Conservation (phyloP, 2,329 filamentous ascomycete genomes). For the Chaetomiaceae sp. region DNA sequence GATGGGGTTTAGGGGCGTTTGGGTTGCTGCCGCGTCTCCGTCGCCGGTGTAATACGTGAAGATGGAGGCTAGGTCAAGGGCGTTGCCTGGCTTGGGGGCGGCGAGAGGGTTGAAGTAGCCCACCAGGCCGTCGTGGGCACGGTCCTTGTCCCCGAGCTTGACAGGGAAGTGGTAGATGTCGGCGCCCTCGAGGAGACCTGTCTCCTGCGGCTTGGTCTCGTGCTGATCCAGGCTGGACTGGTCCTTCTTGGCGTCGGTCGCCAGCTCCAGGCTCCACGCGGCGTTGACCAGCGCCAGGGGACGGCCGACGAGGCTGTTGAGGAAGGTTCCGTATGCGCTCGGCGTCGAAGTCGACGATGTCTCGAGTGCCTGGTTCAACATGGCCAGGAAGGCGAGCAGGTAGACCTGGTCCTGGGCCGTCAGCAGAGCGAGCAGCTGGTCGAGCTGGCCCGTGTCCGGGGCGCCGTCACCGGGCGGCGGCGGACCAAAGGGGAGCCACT, state of each 20-base stretch:
- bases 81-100: conserved; percentile 19
- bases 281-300: conserved; percentile 10
- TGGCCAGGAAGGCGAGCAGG: conserved; percentile 5
- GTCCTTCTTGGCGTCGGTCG: conserved; percentile 21
- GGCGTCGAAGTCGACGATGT: neutral
- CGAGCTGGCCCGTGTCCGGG: neutral
- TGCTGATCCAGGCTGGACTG: neutral
- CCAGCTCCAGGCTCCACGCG: conserved; percentile 9
- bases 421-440: neutral
- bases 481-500: conserved; percentile 6
- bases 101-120: conserved; percentile 34
- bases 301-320: conserved; percentile 7
- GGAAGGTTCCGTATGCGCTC: conserved; percentile 6
- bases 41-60: neutral
- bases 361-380: neutral
- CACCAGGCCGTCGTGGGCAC: conserved; percentile 36
- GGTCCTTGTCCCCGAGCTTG: conserved; percentile 34
- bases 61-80: conserved; percentile 16
- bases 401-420: neutral
- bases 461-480: too few species aligned
- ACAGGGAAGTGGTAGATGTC: conserved; percentile 34
- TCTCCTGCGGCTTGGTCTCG: neutral
- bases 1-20: neutral
- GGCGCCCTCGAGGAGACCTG: neutral
- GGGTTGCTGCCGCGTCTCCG: neutral